Evolutionary conservation across 2,329 filamentous ascomycete genomes (phyloP).

Genomic region (Curvularia lunata): DNA sequence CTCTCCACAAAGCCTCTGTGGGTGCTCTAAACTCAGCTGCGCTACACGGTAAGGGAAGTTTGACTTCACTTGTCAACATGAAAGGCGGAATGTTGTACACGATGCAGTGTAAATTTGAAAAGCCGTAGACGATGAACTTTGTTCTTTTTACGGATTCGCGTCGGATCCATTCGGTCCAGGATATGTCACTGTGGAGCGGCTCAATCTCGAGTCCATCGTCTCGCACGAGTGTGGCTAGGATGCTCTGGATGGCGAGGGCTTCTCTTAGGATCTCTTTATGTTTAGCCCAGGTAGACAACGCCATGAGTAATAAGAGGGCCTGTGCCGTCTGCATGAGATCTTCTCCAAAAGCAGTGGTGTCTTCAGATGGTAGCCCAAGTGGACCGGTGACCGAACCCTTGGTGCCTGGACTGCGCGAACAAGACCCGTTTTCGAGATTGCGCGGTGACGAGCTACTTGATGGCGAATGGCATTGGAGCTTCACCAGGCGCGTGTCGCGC

Average conservation of each 20-base stretch:
- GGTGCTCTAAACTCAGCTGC: constrained; percentile 63
- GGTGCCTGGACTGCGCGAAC: constrained; percentile 23
- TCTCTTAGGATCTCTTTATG: constrained; percentile 64
- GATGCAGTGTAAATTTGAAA: constrained; percentile 66
- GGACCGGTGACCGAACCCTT: constrained; percentile 33
- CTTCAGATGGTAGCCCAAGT: constrained; percentile 37
- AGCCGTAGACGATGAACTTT: constrained; percentile 63
- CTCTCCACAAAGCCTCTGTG: constrained; percentile 58
- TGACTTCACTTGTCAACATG: constrained; percentile 62
- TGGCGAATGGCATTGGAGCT: constrained; percentile 31
- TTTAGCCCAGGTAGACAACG: constrained; percentile 65
- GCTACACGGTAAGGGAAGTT: constrained; percentile 61
- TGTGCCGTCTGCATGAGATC: constrained; percentile 69
- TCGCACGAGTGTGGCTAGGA: constrained; percentile 61
- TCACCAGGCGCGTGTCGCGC: constrained; percentile 55
- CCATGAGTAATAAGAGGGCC: constrained; percentile 66
- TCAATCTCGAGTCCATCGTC: constrained; percentile 61
- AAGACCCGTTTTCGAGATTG: constrained; percentile 22
- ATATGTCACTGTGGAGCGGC: constrained; percentile 62
- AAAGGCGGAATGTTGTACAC: constrained; percentile 67
- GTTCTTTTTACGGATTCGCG: constrained; percentile 61
- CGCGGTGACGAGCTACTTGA: constrained; percentile 28
- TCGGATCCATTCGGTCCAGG: constrained; percentile 61
- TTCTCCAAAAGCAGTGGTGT: constrained; percentile 24
- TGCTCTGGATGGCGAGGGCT: constrained; percentile 63